Evolutionary conservation across 2,329 filamentous ascomycete species (phyloP).

Genomic region (Sclerotinia minor): DNA sequence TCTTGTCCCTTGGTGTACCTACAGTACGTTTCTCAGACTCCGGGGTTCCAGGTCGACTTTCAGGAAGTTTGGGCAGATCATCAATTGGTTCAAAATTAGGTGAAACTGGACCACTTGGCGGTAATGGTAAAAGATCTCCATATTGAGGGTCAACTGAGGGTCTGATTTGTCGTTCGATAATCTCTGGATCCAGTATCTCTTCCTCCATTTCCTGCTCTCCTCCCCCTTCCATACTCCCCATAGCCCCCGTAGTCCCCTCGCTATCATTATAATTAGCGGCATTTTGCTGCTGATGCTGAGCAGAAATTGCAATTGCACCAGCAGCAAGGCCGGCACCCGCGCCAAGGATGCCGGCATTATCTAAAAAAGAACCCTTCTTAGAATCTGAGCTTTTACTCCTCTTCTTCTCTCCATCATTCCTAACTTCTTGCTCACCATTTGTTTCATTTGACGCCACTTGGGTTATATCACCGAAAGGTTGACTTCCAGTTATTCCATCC

Average conservation of each 20-base stretch:
- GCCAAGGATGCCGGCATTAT: slow-evolving; percentile 69
- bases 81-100: slow-evolving; percentile 44
- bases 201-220: slow-evolving; percentile 25
- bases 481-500: slow-evolving; percentile 34
- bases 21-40: slow-evolving; percentile 35
- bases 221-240: neutral
- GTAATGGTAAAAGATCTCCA: slow-evolving; percentile 63
- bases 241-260: slow-evolving; percentile 26
- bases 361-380: slow-evolving; percentile 65
- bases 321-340: slow-evolving; percentile 65
- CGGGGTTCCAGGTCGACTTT: slow-evolving; percentile 53
- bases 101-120: slow-evolving; percentile 58
- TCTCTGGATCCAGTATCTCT: slow-evolving; percentile 56
- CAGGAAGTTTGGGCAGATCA: slow-evolving; percentile 55
- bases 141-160: slow-evolving; percentile 67
- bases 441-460: slow-evolving; percentile 34
- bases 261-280: slow-evolving; percentile 40
- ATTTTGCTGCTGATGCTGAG: slow-evolving; percentile 42
- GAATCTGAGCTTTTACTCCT: slow-evolving; percentile 37
- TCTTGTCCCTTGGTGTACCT: slow-evolving; percentile 31
- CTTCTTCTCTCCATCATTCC: slow-evolving; percentile 37
- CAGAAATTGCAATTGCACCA: slow-evolving; percentile 45
- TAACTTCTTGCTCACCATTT: slow-evolving; percentile 28
- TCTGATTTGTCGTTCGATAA: slow-evolving; percentile 58
- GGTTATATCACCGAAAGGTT: slow-evolving; percentile 35